These are phyloP conservation scores for Plasmodium vinckei DNA, from an alignment of 169 alveolate genomes.

Conservation along the genomic window DNA sequence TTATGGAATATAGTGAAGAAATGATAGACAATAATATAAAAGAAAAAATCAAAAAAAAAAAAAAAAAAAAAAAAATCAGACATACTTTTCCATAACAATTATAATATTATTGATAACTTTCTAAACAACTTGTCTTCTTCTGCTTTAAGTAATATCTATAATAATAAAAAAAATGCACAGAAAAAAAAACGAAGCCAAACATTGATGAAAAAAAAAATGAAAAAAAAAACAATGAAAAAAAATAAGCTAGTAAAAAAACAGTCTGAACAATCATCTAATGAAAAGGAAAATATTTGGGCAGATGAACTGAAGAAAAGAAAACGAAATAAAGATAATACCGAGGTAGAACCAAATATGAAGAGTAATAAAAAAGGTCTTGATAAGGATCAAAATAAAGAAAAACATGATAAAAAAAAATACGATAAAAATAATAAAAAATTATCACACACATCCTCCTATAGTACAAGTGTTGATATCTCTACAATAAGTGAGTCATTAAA, in stretches of 20 bases:
- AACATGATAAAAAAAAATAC: not conserved
- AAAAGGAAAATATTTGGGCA: not conserved
- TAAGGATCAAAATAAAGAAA: not conserved
- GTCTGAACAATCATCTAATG: no score
- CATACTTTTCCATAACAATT: not conserved
- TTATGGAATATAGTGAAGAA: no score
- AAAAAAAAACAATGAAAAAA: not conserved
- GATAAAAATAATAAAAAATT: not conserved
- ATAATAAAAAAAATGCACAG: not conserved
- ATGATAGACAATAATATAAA: not conserved
- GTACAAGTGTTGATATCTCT: constrained; percentile 4
- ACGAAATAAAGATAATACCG: not conserved
- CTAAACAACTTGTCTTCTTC: constrained; percentile 25
- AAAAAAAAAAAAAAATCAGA: not conserved
- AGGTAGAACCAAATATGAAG: not conserved
- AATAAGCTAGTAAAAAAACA: not conserved
- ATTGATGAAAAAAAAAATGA: not conserved
- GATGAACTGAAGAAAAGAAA: not conserved
- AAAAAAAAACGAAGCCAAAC: not conserved
- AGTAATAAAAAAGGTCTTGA: not conserved
- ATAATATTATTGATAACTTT: constrained; percentile 8
- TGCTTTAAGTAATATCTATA: constrained; percentile 5
- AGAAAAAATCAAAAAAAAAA: constrained; percentile 1
- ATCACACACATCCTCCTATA: not conserved
- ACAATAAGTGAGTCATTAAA: not conserved